A percentile compares a stretch with the other conserved stretches of the same genome.
phyloP scores from a whole-genome alignment of 192 early-diverging fungal species.

The Linnemannia elongata region DNA sequence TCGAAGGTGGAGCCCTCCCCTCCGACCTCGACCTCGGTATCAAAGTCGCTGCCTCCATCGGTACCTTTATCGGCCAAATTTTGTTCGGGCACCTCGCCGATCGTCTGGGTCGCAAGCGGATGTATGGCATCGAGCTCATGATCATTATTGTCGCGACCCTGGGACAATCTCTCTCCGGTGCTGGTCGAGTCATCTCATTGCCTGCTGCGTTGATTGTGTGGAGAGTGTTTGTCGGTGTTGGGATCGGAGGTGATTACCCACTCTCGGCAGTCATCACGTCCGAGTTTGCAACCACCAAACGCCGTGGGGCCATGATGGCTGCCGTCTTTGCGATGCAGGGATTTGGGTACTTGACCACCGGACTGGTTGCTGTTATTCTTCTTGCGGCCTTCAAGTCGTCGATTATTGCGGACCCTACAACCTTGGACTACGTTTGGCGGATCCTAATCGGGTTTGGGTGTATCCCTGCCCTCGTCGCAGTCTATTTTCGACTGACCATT shows the following conservation, averaged over 20 bases:
- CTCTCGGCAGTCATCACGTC: constrained; percentile 93
- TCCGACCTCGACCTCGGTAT: constrained; percentile 81
- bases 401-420: constrained; percentile 71
- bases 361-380: constrained; percentile 80
- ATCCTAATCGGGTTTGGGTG: constrained; percentile 88
- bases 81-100: constrained; percentile 82
- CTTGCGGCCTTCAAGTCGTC: constrained; percentile 77
- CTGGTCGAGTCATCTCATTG: constrained; percentile 74
- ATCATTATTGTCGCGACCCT: constrained; percentile 92
- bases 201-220: constrained; percentile 82
- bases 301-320: constrained; percentile 91
- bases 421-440: constrained; percentile 94
- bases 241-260: constrained; percentile 97
- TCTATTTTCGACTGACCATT: constrained; percentile 94
- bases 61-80: constrained; percentile 93
- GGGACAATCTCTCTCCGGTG: constrained; percentile 82
- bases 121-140: constrained; percentile 93
- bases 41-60: constrained; percentile 89
- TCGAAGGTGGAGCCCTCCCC: constrained; percentile 62
- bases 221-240: constrained; percentile 93
- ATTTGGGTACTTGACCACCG: constrained; percentile 87
- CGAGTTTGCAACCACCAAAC: constrained; percentile 88
- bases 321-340: constrained; percentile 96
- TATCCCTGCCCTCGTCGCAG: constrained; percentile 83
- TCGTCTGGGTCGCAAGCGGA: constrained; percentile 88